These are phyloP conservation scores for Russula sp. DNA, from an alignment of 768 basidiomycete species.

Conservation along the genomic window DNA sequence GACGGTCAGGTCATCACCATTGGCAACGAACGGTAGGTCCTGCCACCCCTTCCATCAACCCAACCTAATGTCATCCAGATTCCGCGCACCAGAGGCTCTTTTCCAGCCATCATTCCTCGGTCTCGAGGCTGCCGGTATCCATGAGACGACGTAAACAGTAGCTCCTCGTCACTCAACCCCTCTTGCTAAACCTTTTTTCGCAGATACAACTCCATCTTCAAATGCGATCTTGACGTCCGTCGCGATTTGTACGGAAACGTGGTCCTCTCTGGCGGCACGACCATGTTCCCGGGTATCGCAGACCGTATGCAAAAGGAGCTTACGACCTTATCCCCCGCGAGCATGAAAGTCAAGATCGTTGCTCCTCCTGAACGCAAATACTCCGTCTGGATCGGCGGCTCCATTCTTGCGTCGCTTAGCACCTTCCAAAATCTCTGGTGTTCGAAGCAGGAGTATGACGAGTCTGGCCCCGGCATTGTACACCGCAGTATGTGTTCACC, in stretches of 20 bases:
- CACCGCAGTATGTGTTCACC: slow-evolving; percentile 55
- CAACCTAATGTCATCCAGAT: slow-evolving; percentile 30
- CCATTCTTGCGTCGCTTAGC: slow-evolving; percentile 79
- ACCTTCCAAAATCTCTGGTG: slow-evolving; percentile 98
- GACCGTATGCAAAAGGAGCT: slow-evolving; percentile 97
- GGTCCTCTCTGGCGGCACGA: slow-evolving; percentile 58
- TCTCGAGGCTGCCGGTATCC: slow-evolving; percentile 82
- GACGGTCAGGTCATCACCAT: slow-evolving; percentile 91
- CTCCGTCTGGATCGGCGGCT: slow-evolving; percentile 93
- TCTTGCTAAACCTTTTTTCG: slow-evolving; percentile 5
- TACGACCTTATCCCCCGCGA: slow-evolving; percentile 73
- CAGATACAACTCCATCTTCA: slow-evolving; percentile 54
- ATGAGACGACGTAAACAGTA: slow-evolving; percentile 49
- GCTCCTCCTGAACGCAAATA: slow-evolving; percentile 93
- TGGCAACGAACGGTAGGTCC: slow-evolving; percentile 52
- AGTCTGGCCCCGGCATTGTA: slow-evolving; percentile 71
- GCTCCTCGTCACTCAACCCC: not conserved
- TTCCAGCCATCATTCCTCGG: slow-evolving; percentile 56
- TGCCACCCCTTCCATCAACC: not conserved
- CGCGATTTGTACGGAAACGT: slow-evolving; percentile 78
- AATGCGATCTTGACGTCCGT: slow-evolving; percentile 79
- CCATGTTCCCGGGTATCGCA: slow-evolving; percentile 92
- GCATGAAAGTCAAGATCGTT: slow-evolving; percentile 94
- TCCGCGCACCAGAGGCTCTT: slow-evolving; percentile 52
- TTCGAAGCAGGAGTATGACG: slow-evolving; percentile 90